Conservation (phyloP, 2,329 filamentous ascomycete genomes). For the Grosmannia clavigera region DNA sequence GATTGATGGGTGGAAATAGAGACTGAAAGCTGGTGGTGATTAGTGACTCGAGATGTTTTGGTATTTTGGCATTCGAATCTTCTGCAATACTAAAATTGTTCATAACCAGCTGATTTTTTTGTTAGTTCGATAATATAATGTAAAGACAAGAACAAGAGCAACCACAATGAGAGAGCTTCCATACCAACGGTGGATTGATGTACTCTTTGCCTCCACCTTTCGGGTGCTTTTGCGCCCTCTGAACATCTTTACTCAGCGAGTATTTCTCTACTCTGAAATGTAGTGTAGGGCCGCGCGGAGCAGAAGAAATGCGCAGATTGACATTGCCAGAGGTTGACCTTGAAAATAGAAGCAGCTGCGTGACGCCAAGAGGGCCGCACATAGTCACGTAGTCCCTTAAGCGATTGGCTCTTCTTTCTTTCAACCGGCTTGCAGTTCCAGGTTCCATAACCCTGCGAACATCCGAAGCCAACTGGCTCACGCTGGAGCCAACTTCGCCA, state of each 20-base stretch:
- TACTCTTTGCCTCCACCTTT: slow-evolving; percentile 76
- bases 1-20: slow-evolving; percentile 90
- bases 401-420: slow-evolving; percentile 79
- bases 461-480: slow-evolving; percentile 85
- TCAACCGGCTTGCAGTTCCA: slow-evolving; percentile 76
- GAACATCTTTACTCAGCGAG: slow-evolving; percentile 82
- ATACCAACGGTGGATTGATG: slow-evolving; percentile 66
- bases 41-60: slow-evolving; percentile 85
- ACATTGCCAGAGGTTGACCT: slow-evolving; percentile 82
- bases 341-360: slow-evolving; percentile 87
- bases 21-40: slow-evolving; percentile 93
- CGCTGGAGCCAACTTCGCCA: slow-evolving; percentile 79
- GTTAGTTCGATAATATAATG: slow-evolving; percentile 13
- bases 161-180: slow-evolving; percentile 10
- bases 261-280: slow-evolving; percentile 94
- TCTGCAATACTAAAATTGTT: slow-evolving; percentile 75
- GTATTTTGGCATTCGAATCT: slow-evolving; percentile 56
- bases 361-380: slow-evolving; percentile 86
- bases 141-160: not conserved
- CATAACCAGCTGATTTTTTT: slow-evolving; percentile 63
- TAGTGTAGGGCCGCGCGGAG: slow-evolving; percentile 81
- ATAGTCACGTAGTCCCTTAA: slow-evolving; percentile 89
- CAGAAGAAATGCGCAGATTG: slow-evolving; percentile 76
- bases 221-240: slow-evolving; percentile 71
- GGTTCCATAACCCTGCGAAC: slow-evolving; percentile 93